A percentile compares a stretch with the other conserved stretches of the same genome.
Evolutionary conservation across 176 grass and related monocot genomes (phyloP).

Genomic region (Oryza glaberrima): DNA sequence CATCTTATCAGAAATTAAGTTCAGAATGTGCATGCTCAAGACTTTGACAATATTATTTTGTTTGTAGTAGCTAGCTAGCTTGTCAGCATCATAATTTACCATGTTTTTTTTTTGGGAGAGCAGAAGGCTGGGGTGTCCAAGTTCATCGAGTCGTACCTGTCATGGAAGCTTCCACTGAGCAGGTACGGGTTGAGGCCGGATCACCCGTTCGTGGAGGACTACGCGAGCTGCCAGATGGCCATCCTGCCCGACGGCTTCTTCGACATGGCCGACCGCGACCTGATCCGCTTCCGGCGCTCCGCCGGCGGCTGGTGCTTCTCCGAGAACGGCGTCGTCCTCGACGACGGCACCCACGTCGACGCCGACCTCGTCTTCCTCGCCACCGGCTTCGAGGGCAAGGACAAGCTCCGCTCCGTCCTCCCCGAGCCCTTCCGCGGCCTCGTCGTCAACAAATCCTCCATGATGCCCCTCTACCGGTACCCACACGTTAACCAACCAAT

Average conservation of each 20-base stretch:
- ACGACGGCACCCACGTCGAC: slow-evolving; percentile 66
- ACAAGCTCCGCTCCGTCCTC: slow-evolving; percentile 75
- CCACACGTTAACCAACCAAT: neutral
- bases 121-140: slow-evolving; percentile 82
- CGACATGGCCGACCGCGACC: slow-evolving; percentile 68
- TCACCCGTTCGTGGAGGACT: slow-evolving; percentile 98
- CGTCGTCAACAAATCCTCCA: slow-evolving; percentile 57
- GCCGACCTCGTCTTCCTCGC: slow-evolving; percentile 97
- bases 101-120: neutral
- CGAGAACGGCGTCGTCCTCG: slow-evolving; percentile 70
- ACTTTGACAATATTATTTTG: neutral
- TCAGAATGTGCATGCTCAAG: slow-evolving; percentile 27
- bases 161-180: slow-evolving; percentile 83
- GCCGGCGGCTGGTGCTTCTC: slow-evolving; percentile 72
- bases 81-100: neutral
- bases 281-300: slow-evolving; percentile 64
- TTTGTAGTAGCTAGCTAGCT: neutral
- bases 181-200: slow-evolving; percentile 86
- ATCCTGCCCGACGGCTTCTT: slow-evolving; percentile 95
- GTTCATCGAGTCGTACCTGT: slow-evolving; percentile 91
- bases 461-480: slow-evolving; percentile 94
- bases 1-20: neutral
- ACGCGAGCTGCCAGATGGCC: slow-evolving; percentile 97
- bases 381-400: slow-evolving; percentile 95
- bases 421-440: slow-evolving; percentile 67